Evolutionary conservation across 75 land plant genomes (phyloP).

Genomic region (Isoetes taiwanensis): DNA sequence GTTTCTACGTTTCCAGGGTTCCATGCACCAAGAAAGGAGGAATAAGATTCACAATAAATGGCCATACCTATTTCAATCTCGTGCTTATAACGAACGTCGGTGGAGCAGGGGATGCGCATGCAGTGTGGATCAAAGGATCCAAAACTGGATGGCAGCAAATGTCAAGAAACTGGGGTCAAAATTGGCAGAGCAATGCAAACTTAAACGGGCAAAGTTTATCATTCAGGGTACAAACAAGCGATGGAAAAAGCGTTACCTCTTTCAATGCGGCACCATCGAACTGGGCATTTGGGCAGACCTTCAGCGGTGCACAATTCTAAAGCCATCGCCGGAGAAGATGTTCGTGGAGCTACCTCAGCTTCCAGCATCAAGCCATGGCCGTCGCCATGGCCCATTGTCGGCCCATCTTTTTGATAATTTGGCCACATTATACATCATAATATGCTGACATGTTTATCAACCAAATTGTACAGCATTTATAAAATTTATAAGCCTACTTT

Average conservation of each 20-base stretch:
- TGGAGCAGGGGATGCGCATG: constrained; percentile 3
- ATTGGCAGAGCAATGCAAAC: constrained; percentile 6
- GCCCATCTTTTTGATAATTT: too few species aligned
- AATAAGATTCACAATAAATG: constrained; percentile 3
- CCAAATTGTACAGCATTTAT: too few species aligned
- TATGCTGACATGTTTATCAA: too few species aligned
- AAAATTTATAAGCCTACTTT: too few species aligned
- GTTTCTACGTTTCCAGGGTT: too few species aligned
- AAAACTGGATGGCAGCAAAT: constrained; percentile 11
- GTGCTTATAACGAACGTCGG: not conserved
- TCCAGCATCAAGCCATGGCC: too few species aligned
- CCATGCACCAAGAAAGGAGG: not conserved
- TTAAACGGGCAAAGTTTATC: constrained; percentile 20
- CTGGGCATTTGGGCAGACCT: constrained; percentile 29
- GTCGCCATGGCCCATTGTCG: too few species aligned
- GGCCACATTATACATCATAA: too few species aligned
- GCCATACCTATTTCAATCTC: not conserved
- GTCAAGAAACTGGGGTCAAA: constrained; percentile 9
- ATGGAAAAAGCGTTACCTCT: not conserved
- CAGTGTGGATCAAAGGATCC: constrained; percentile 10
- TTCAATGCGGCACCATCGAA: constrained; percentile 12
- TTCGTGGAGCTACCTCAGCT: too few species aligned
- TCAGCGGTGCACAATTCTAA: constrained; percentile 5
- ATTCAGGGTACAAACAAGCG: constrained; percentile 22
- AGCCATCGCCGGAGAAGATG: too few species aligned